Evolutionary conservation across 192 early-diverging fungal species (phyloP), one percentile per base, ranked within the genome.

Genomic region (Linnemannia hyalina): DNA sequence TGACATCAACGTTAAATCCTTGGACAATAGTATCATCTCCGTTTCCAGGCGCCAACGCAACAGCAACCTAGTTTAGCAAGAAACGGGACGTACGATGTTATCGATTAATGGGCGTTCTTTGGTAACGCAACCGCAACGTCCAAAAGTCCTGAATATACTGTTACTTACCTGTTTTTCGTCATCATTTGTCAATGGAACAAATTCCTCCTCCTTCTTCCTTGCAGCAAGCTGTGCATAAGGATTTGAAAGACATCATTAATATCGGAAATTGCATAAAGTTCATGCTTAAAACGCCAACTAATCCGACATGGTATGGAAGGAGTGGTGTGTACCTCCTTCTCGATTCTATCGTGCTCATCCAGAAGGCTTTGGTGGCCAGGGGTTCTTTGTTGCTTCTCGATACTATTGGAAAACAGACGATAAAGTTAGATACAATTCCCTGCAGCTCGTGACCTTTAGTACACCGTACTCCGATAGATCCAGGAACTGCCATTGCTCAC

Each of bases 1-100:
- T 78, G 2, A 97, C 75, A 0, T 92, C 89, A n/a, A 95, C 88
- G 54, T 95, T 95, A 76, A 93, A 94, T 2, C 80, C 89, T 2
- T 91, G 80, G 1, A 80, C 88, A 10, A 95, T 6, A 26, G 10
- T 26, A 26, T 26, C 89, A n/a, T 55, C 54, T 44, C 75, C 79
- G 26, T 76, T 22, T 68, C 83, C 83, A 44, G 75, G 70, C 6
- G 75, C 41, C 20, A 86, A 63, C 4, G 74, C 83, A 11, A 32
- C 47, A 3, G 54, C 49, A 49, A 85, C 26, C 82, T 84, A 84
- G 2, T 13, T 13, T 5, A 42, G 29, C 18, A 8, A 11, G 22
- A 49, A 52, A 52, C 44, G 9, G 26, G 42, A 9, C 23, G 5
- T 22, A 16, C 55, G n/a, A 57, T 10, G 55, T 2, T 57, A 18